Base-by-base conservation (phyloP, 2,329 filamentous ascomycete species). In the Orbilia brochopaga region DNA sequence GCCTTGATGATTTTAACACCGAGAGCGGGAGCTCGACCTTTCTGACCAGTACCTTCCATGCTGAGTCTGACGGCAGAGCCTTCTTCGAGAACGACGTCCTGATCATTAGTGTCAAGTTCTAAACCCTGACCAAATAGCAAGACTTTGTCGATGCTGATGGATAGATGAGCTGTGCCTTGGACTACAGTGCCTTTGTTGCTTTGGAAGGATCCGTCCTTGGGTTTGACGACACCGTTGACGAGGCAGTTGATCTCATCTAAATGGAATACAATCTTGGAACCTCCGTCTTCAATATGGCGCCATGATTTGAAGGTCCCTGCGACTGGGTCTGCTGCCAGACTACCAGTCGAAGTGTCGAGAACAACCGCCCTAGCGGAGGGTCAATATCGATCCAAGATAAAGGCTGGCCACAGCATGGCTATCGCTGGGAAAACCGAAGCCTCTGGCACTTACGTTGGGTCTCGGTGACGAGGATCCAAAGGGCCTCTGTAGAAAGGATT, bases 261-360 rank as follows among this genome's bases (percentile, higher is more conserved):
- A 46, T 62, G 56, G 24, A 69, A 51, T 40, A 62, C 61, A n/a
- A 69, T 52, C 35, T 69, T 69, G 40, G 64, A 62, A 4, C 32
- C 64, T 5, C 50, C 46, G 15, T 69, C 64, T 37, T 69, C 57
- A 15, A 53, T 32, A 13, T 30, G 52, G 10, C 61, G 64, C 64
- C 57, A 65, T 5, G 61, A 57, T 24, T 65, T 42, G 32, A 52
- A 65, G 30, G 61, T 65, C 44, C 61, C 19, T 23, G 53, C 13
- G n/a, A 58, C 54, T 11, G 61, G 15, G 10, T 58, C 21, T 15
- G 64, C 44, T n/a, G 60, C 48, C 10, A 55, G 46, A 23, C 21
- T 60, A n/a, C 51, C 44, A 10, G 42, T 42, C 2, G 57, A 53
- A 23, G 44, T 37, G 15, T 69, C 51, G 27, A 57, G 51, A n/a